phyloP scores from a whole-genome alignment of 805 yeast genomes.

The Naumovozyma baii region DNA sequence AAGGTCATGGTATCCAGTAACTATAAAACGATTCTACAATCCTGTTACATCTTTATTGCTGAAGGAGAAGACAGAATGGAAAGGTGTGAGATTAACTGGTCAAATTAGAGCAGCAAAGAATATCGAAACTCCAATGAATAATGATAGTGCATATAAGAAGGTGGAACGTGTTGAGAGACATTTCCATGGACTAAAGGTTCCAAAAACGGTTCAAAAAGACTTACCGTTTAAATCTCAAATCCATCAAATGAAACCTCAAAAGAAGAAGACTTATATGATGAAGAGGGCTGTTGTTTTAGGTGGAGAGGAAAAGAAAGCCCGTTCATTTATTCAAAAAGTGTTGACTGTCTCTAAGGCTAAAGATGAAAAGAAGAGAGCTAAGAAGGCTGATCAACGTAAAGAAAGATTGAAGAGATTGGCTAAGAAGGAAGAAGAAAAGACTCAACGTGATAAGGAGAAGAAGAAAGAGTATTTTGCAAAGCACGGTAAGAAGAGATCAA shows the following conservation, averaged over 20 bases:
- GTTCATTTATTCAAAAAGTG: conserved; percentile 79
- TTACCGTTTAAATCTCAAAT: conserved; percentile 91
- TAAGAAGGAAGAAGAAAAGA: conserved; percentile 58
- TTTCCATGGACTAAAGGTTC: conserved; percentile 83
- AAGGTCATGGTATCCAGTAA: conserved; percentile 95
- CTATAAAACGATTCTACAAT: conserved; percentile 81
- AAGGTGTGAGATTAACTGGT: conserved; percentile 94
- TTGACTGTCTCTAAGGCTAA: conserved; percentile 78
- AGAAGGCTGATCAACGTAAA: conserved; percentile 66
- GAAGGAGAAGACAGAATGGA: conserved; percentile 76
- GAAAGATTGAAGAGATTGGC: conserved; percentile 68
- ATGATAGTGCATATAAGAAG: conserved; percentile 49
- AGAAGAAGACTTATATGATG: conserved; percentile 66
- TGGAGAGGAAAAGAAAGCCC: conserved; percentile 89
- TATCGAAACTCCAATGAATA: conserved; percentile 50
- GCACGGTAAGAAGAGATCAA: conserved; percentile 55
- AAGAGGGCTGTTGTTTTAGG: conserved; percentile 91
- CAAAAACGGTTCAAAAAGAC: conserved; percentile 61
- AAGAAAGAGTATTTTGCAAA: conserved; percentile 79
- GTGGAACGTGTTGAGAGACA: conserved; percentile 76
- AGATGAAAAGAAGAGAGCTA: conserved; percentile 63
- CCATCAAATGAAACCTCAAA: conserved; percentile 78
- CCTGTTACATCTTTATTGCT: conserved; percentile 88
- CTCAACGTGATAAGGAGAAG: conserved; percentile 70
- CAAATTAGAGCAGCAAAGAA: conserved; percentile 72